Conservation (phyloP, 208 protist genomes). For the Crithidia mellificae region DNA sequence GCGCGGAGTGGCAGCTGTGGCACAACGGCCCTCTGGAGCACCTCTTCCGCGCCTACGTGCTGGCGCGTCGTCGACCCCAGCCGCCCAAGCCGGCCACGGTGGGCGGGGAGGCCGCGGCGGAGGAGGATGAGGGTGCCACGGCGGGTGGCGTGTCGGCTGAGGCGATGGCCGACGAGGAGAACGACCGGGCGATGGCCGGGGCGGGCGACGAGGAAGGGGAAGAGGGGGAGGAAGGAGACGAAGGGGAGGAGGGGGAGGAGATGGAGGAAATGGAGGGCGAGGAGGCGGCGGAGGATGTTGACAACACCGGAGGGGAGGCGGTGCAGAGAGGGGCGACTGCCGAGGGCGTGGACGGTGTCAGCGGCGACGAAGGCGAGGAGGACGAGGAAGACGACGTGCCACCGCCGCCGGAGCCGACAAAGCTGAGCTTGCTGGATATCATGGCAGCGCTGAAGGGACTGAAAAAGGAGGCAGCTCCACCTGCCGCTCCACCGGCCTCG, state of each 20-base stretch:
- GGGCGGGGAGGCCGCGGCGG: not conserved
- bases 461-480: constrained; percentile 29
- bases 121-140: not conserved
- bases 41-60: constrained; percentile 62
- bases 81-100: constrained; percentile 14
- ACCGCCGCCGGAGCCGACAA: constrained; percentile 21
- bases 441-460: constrained; percentile 55
- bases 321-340: not conserved
- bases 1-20: constrained; percentile 85
- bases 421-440: constrained; percentile 63
- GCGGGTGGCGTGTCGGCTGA: not conserved
- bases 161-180: not conserved
- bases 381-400: constrained; percentile 15
- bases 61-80: constrained; percentile 30
- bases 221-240: not conserved
- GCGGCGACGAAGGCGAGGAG: too few species aligned
- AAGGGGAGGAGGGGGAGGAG: not conserved
- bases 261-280: constrained; percentile 6
- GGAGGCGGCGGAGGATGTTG: constrained; percentile 6
- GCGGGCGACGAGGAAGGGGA: constrained; percentile 12
- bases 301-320: constrained; percentile 1
- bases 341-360: not conserved
- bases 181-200: not conserved
- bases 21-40: constrained; percentile 65
- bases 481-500: not conserved